Evolutionary conservation across 1,139 yeast genomes (phyloP), one percentile per base, ranked within the genome.

Genomic region (Williopsis jadinii): DNA sequence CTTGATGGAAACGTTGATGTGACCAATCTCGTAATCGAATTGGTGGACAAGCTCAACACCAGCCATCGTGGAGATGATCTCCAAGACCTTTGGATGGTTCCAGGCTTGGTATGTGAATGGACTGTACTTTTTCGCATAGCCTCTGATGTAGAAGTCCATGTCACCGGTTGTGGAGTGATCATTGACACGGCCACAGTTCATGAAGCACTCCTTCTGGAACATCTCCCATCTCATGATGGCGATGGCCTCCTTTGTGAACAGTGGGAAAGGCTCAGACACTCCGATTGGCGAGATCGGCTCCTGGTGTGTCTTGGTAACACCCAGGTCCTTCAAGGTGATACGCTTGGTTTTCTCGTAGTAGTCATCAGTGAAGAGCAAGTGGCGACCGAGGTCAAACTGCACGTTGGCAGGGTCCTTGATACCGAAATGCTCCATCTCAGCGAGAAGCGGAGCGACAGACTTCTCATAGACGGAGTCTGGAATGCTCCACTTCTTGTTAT

Each of bases 191-290:
- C 74, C 78, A 55, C 67, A 68, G 46, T 67, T 62, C 46, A 63
- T 51, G 42, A 75, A 71, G 2, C 64, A 59, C 32, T 73, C 74
- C 45, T 68, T 67, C 32, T 61, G 52, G 45, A 74, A 63, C 19
- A 72, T 53, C 53, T 75, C 80, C 46, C 66, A 67, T 56, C 72
- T 70, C 80, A 76, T 75, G 30, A 76, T 68, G 28, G 63, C 64
- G 41, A 75, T 61, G 1, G 81, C 80, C 47, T 75, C 80, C 32
- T 72, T 71, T 2, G 79, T 74, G 55, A 76, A 76, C 28, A 76
- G 61, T 2, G 77, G 77, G 56, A 76, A 76, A 2, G 81, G 79
- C 41, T 73, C 76, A 41, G 70, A 62, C 6, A 73, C 80, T 5
- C 77, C 80, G 52, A 73, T 64, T 5, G 65, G 67, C 26, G 73